Percentiles rank a stretch among this genome's conserved stretches.
These are phyloP conservation scores for Thelonectria olida DNA, from an alignment of 2,329 filamentous ascomycete genomes.

Conservation along the genomic window DNA sequence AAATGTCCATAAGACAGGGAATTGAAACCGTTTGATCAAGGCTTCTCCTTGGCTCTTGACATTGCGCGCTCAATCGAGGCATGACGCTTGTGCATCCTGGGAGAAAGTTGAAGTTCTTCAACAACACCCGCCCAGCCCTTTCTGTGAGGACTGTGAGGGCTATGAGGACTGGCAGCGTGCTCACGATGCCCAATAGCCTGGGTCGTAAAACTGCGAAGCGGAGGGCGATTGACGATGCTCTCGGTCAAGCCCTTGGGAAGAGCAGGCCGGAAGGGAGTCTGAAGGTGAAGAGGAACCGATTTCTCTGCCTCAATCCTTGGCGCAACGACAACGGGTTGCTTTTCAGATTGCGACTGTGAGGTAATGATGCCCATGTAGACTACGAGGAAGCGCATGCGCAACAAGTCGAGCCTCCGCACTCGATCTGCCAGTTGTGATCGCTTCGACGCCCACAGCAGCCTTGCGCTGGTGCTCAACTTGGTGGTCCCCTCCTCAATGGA, in stretches of 20 bases:
- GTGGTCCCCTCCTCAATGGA: constrained; percentile 56
- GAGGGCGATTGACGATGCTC: constrained; percentile 55
- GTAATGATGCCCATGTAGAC: constrained; percentile 70
- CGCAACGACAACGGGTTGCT: constrained; percentile 44
- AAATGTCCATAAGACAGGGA: constrained; percentile 23
- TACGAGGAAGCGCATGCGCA: constrained; percentile 72
- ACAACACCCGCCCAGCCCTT: constrained; percentile 71
- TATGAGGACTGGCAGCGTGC: constrained; percentile 52
- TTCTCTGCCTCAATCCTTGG: constrained; percentile 48
- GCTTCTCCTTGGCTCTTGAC: constrained; percentile 47
- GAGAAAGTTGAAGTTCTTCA: constrained; percentile 68
- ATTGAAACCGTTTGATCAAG: constrained; percentile 30
- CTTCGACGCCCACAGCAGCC: constrained; percentile 67
- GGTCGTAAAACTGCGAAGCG: constrained; percentile 62
- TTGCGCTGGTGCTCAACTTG: constrained; percentile 57
- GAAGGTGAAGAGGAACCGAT: constrained; percentile 34
- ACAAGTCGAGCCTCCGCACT: constrained; percentile 65
- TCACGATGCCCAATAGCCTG: constrained; percentile 63
- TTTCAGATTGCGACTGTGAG: constrained; percentile 42
- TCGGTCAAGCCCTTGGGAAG: constrained; percentile 56
- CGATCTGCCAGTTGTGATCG: constrained; percentile 64
- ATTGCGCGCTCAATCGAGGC: constrained; percentile 70
- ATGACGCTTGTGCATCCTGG: constrained; percentile 68
- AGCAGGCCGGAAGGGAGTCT: constrained; percentile 43
- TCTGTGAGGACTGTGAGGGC: constrained; percentile 51